Conservation (phyloP, 2,329 filamentous ascomycete genomes). For the Neofusicoccum sp. region DNA sequence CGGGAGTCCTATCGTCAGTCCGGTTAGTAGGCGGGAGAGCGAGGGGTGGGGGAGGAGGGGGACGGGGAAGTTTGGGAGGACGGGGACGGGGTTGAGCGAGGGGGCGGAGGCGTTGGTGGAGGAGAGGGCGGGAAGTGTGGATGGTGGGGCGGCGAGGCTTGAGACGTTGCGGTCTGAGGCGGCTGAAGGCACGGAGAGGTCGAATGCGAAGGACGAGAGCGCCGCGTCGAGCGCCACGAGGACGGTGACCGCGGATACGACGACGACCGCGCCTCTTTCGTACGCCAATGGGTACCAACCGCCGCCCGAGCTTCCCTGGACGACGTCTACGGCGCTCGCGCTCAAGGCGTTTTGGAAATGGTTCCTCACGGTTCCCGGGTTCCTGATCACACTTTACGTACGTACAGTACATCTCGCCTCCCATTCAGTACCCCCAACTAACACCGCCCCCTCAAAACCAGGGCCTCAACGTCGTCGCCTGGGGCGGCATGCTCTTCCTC, state of each 20-base stretch:
- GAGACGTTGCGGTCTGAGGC: slow-evolving; percentile 29
- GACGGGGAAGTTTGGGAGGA: slow-evolving; percentile 18
- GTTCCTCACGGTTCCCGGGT: slow-evolving; percentile 71
- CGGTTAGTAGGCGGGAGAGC: slow-evolving; percentile 27
- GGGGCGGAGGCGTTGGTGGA: slow-evolving; percentile 15
- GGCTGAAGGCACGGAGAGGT: background rate
- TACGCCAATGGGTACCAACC: slow-evolving; percentile 43
- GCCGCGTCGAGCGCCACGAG: background rate
- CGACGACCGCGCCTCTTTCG: slow-evolving; percentile 17
- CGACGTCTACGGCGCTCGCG: slow-evolving; percentile 58
- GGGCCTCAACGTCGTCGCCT: slow-evolving; percentile 77
- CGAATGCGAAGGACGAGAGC: background rate
- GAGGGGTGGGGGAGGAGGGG: slow-evolving; percentile 22
- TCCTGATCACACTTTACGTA: slow-evolving; percentile 70
- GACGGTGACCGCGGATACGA: background rate
- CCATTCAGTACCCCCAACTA: background rate
- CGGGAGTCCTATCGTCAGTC: background rate
- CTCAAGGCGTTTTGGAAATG: slow-evolving; percentile 68
- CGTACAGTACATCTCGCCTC: background rate
- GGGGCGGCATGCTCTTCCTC: slow-evolving; percentile 89
- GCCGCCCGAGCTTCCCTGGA: slow-evolving; percentile 51
- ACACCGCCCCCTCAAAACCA: background rate
- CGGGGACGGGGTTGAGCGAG: slow-evolving; percentile 12
- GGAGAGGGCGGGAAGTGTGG: slow-evolving; percentile 19
- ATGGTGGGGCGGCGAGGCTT: slow-evolving; percentile 20